Evolutionary conservation across 768 basidiomycete species (phyloP).

Genomic region (Myochromella boudieri): DNA sequence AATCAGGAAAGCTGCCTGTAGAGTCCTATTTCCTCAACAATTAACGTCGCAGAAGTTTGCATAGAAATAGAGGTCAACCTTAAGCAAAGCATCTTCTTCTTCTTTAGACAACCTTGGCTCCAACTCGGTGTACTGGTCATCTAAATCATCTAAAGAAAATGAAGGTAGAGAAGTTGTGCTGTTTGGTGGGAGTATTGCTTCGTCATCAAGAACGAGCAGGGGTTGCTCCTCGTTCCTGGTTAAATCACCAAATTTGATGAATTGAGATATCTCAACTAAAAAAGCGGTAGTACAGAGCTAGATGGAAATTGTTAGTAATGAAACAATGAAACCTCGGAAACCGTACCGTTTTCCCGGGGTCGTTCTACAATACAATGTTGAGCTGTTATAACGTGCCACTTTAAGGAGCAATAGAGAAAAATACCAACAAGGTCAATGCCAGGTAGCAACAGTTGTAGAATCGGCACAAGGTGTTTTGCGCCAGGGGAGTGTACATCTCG

Average conservation of each 20-base stretch:
- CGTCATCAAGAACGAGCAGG: slow-evolving; percentile 28
- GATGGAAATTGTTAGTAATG: slow-evolving; percentile 8
- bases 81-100: slow-evolving; percentile 72
- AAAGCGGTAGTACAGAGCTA: slow-evolving; percentile 77
- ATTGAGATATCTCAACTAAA: slow-evolving; percentile 71
- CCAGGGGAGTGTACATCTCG: slow-evolving; percentile 79
- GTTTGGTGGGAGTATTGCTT: slow-evolving; percentile 30
- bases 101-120: slow-evolving; percentile 47
- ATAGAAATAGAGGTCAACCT: slow-evolving; percentile 34
- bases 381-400: slow-evolving; percentile 4
- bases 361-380: slow-evolving; percentile 51
- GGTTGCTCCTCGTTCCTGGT: slow-evolving; percentile 37
- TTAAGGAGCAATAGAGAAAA: not conserved
- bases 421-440: slow-evolving; percentile 79
- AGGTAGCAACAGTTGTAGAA: slow-evolving; percentile 79
- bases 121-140: slow-evolving; percentile 34
- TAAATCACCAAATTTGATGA: slow-evolving; percentile 71
- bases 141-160: slow-evolving; percentile 37
- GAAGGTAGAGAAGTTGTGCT: slow-evolving; percentile 32
- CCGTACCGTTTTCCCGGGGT: slow-evolving; percentile 73
- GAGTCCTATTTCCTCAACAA: slow-evolving; percentile 41
- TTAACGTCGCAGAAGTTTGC: not conserved
- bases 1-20: slow-evolving; percentile 75
- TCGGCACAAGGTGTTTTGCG: slow-evolving; percentile 76
- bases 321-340: not conserved